phyloP scores from a whole-genome alignment of 345 rosid species.

The Linum trigynum region DNA sequence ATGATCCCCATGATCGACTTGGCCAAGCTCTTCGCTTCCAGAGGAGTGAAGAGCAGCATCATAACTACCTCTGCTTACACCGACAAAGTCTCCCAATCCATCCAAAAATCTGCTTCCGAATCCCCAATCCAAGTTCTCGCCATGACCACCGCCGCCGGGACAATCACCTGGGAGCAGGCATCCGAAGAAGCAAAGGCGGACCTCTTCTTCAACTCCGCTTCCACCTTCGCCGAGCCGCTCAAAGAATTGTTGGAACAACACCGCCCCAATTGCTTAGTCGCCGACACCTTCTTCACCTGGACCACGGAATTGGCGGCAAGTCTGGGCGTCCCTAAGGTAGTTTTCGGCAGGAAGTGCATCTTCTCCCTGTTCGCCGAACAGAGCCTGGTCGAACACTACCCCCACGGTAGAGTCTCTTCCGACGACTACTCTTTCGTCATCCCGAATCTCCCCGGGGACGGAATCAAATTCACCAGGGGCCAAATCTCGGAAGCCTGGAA shows the following conservation, averaged over 20 bases:
- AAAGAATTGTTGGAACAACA: too few species aligned
- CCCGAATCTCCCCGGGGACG: slow-evolving; percentile 21
- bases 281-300: too few species aligned
- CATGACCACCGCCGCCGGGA: neutral
- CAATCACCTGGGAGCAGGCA: neutral
- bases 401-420: slow-evolving; percentile 23
- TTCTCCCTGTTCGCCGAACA: too few species aligned
- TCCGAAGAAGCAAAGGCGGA: slow-evolving; percentile 16
- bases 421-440: slow-evolving; percentile 30
- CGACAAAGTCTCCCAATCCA: slow-evolving; percentile 7
- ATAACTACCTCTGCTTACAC: slow-evolving; percentile 19
- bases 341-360: too few species aligned
- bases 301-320: too few species aligned
- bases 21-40: slow-evolving; percentile 23
- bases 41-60: slow-evolving; percentile 28
- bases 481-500: slow-evolving; percentile 1
- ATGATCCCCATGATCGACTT: too few species aligned
- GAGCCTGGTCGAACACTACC: slow-evolving; percentile 21
- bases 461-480: slow-evolving; percentile 16
- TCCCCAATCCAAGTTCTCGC: slow-evolving; percentile 14
- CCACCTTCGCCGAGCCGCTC: too few species aligned
- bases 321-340: too few species aligned
- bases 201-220: slow-evolving; percentile 9
- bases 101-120: slow-evolving; percentile 1
- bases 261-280: too few species aligned